A percentile compares a stretch with the other conserved stretches of the same genome.
Evolutionary conservation across 2,329 filamentous ascomycete species (phyloP).

Genomic region (Diaporthe aspalathi): DNA sequence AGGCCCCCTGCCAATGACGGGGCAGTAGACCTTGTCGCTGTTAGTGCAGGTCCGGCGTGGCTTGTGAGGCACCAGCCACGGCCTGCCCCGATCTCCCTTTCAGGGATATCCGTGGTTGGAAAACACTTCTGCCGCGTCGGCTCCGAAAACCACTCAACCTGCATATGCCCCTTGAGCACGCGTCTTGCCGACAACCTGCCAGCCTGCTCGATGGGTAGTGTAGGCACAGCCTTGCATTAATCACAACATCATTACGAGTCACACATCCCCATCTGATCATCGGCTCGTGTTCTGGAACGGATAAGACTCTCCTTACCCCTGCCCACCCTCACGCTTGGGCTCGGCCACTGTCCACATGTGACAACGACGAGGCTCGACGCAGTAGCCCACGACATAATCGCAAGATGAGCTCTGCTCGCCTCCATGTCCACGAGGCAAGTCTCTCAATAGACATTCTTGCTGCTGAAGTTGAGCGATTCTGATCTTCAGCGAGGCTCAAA

Average conservation of each 20-base stretch:
- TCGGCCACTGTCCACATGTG: constrained; percentile 12
- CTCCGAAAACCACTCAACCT: constrained; percentile 9
- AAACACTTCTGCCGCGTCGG: background rate
- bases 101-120: background rate
- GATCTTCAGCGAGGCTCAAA: background rate
- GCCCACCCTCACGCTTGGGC: background rate
- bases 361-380: background rate
- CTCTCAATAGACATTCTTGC: background rate
- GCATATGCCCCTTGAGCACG: background rate
- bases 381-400: background rate
- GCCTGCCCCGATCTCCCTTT: background rate
- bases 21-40: background rate
- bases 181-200: background rate
- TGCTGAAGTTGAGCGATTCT: background rate
- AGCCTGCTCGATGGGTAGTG: background rate
- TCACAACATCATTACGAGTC: constrained; percentile 21
- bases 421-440: too few relatives aligned
- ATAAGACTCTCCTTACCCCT: background rate
- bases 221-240: constrained; percentile 6
- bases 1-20: constrained; percentile 9
- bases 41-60: constrained; percentile 19
- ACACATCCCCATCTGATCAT: constrained; percentile 15
- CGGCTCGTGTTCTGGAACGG: constrained; percentile 1
- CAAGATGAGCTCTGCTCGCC: background rate
- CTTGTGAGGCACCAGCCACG: background rate